phyloP scores from a whole-genome alignment of 208 protist species.

The Crithidia expoeki region DNA sequence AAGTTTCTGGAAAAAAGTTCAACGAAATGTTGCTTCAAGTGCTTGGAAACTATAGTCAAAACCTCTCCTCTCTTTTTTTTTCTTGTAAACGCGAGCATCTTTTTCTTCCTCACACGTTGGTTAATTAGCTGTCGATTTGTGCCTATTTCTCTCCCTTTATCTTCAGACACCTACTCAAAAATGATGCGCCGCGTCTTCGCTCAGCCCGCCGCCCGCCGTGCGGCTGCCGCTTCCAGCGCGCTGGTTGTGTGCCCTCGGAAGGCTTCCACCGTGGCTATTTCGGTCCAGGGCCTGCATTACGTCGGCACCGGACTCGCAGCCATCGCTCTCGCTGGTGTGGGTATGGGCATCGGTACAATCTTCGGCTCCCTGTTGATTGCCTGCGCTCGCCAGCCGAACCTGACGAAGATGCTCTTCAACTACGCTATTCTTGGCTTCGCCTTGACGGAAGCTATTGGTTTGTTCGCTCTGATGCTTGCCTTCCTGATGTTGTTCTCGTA shows the following conservation, averaged over 20 bases:
- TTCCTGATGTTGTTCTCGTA: conserved; percentile 95
- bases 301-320: conserved; percentile 91
- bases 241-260: conserved; percentile 55
- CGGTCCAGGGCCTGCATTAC: conserved; percentile 91
- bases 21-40: too few relatives aligned
- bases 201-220: conserved; percentile 64
- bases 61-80: background rate
- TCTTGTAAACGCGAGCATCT: too few relatives aligned
- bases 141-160: conserved; percentile 3
- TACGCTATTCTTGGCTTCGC: conserved; percentile 94
- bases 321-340: conserved; percentile 90
- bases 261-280: conserved; percentile 88
- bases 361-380: conserved; percentile 87
- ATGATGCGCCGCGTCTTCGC: conserved; percentile 88
- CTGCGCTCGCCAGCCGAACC: conserved; percentile 90
- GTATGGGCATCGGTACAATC: conserved; percentile 92
- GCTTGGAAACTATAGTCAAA: background rate
- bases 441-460: conserved; percentile 91
- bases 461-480: conserved; percentile 92
- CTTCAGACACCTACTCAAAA: conserved; percentile 18
- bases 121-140: background rate
- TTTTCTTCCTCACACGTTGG: background rate
- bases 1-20: too few relatives aligned
- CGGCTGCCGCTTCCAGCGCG: conserved; percentile 41
- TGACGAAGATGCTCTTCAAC: conserved; percentile 93